Percentiles rank a stretch among this genome's conserved stretches.
phyloP scores from a whole-genome alignment of 2,329 filamentous ascomycete genomes.

The Dothideomycetes sp. region DNA sequence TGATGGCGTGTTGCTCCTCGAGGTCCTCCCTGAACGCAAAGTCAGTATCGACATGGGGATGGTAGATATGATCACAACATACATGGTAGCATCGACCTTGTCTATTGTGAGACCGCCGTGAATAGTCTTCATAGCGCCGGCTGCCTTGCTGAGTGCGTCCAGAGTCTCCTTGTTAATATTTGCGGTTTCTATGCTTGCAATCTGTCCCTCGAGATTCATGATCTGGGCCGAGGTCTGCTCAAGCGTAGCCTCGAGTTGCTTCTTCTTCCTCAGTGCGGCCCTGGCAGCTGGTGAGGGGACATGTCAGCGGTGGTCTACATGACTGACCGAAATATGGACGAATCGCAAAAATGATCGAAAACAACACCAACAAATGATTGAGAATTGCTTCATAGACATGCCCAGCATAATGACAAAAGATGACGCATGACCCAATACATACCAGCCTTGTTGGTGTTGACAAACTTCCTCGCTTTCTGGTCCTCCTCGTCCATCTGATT shows the following conservation, averaged over 20 bases:
- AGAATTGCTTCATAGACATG: no score
- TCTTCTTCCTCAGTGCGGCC: constrained; percentile 84
- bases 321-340: constrained; percentile 11
- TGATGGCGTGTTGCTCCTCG: constrained; percentile 83
- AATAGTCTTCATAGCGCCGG: constrained; percentile 84
- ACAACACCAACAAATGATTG: no score
- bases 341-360: no score
- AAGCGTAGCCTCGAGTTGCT: constrained; percentile 80
- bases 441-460: constrained; percentile 86
- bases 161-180: constrained; percentile 98
- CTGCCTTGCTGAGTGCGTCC: constrained; percentile 84
- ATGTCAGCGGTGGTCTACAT: constrained; percentile 5
- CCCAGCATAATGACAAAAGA: not conserved
- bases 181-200: constrained; percentile 91
- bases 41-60: no score
- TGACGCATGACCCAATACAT: constrained; percentile 24
- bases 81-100: constrained; percentile 94
- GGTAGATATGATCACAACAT: constrained; percentile 38
- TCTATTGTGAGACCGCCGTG: constrained; percentile 84
- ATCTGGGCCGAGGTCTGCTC: constrained; percentile 88
- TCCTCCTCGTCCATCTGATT: constrained; percentile 92
- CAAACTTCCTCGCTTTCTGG: constrained; percentile 74
- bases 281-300: constrained; percentile 60
- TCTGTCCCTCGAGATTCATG: constrained; percentile 84
- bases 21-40: constrained; percentile 87